Percentiles rank a stretch among this genome's conserved stretches.
Evolutionary conservation across 352 stramenopile genomes (phyloP).

Genomic region (Phytopythium ostracodes): DNA sequence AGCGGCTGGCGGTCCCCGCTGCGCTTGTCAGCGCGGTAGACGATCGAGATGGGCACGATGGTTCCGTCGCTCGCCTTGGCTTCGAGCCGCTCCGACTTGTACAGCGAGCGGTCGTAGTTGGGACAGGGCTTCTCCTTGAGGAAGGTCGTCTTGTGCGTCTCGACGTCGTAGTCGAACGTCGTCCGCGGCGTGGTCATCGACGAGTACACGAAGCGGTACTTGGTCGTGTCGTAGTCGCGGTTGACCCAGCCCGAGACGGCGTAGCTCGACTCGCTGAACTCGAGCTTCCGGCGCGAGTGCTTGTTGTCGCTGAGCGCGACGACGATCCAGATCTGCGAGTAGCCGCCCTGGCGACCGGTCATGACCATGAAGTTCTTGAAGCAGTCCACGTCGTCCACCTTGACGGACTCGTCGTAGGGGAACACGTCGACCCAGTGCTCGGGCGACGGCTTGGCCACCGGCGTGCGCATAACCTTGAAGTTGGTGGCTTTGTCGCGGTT

Average conservation of each 20-base stretch:
- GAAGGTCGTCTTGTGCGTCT: conserved; percentile 52
- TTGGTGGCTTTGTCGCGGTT: conserved; percentile 93
- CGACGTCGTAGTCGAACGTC: conserved; percentile 85
- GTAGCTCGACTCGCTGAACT: conserved; percentile 91
- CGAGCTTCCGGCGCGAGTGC: conserved; percentile 54
- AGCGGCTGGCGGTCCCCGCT: conserved; percentile 54
- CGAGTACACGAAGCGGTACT: conserved; percentile 91
- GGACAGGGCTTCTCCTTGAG: conserved; percentile 92
- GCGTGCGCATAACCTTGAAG: conserved; percentile 89
- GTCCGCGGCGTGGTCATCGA: conserved; percentile 90
- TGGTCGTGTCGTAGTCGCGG: conserved; percentile 85
- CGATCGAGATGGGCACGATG: conserved; percentile 78
- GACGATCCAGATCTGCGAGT: conserved; percentile 85
- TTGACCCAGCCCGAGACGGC: conserved; percentile 78
- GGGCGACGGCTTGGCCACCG: conserved; percentile 34
- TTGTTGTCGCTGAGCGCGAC: conserved; percentile 43
- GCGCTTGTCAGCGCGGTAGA: conserved; percentile 71
- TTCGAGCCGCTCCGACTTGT: conserved; percentile 90
- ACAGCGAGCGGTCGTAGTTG: conserved; percentile 91
- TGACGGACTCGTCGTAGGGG: conserved; percentile 73
- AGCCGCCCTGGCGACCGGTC: conserved; percentile 79
- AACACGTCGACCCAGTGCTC: conserved; percentile 89
- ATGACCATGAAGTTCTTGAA: conserved; percentile 89
- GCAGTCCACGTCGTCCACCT: conserved; percentile 83
- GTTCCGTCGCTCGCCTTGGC: conserved; percentile 85